A percentile compares a stretch with the other conserved stretches of the same genome.
Evolutionary conservation across 2,329 filamentous ascomycete species (phyloP).

Genomic region (Neopestalotiopsis sp.): DNA sequence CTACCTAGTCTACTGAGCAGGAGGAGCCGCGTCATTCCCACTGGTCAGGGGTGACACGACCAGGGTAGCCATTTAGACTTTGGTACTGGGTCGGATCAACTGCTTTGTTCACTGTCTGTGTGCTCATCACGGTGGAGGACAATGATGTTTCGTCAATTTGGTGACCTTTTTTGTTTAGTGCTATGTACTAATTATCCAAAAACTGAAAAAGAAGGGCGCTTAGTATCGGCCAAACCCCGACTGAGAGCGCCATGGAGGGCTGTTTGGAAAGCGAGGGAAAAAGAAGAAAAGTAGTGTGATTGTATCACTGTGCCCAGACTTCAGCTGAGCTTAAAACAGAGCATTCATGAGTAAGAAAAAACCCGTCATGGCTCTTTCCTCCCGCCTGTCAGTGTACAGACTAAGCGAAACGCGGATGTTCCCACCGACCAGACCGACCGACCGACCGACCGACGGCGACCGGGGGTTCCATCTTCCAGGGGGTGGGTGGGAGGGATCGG

Average conservation of each 20-base stretch:
- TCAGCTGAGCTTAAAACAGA: background rate
- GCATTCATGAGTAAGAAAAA: background rate
- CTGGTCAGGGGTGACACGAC: background rate
- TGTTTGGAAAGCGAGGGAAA: background rate
- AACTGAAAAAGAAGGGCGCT: too few relatives aligned
- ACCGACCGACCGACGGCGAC: too few relatives aligned
- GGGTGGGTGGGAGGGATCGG: constrained; percentile 2
- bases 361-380: background rate
- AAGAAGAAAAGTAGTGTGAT: background rate
- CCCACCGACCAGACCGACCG: background rate
- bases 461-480: background rate
- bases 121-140: background rate
- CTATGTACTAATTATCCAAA: too few relatives aligned
- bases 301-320: background rate
- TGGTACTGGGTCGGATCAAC: constrained; percentile 7
- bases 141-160: background rate
- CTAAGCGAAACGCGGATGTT: constrained; percentile 8
- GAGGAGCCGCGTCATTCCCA: constrained; percentile 11
- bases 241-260: background rate
- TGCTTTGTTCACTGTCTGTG: background rate
- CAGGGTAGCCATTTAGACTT: constrained; percentile 9
- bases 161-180: background rate
- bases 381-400: background rate
- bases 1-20: background rate
- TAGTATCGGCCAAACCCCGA: background rate